A percentile compares a stretch with the other conserved stretches of the same genome.
Conservation (phyloP, 768 basidiomycete species). For the Trametes elegans region DNA sequence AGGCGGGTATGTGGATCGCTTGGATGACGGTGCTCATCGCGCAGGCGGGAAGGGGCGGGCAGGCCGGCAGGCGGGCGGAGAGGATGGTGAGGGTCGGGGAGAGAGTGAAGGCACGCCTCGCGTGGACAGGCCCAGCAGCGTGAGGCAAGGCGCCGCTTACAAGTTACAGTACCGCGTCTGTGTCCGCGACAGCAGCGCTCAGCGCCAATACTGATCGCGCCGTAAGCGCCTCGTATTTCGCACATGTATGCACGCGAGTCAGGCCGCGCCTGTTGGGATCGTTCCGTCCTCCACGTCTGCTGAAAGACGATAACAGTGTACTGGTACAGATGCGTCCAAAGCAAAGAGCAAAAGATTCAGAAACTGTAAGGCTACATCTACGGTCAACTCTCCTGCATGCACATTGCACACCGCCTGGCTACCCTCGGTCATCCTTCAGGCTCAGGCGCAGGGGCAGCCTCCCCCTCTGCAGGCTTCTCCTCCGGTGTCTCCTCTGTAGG, state of each 20-base stretch:
- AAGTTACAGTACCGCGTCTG: too few species aligned
- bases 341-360: slow-evolving; percentile 16
- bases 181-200: too few species aligned
- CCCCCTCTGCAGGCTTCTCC: background rate
- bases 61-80: background rate
- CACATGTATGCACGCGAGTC: background rate
- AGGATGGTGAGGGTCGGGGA: background rate
- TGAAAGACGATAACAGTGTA: slow-evolving; percentile 4
- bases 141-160: too few species aligned
- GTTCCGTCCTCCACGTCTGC: slow-evolving; percentile 3
- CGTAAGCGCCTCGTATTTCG: too few species aligned
- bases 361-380: slow-evolving; percentile 23
- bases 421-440: background rate
- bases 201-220: background rate
- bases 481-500: background rate
- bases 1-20: slow-evolving; percentile 64
- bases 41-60: background rate
- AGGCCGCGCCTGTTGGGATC: too few species aligned
- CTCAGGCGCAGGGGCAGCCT: background rate
- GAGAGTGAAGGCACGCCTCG: background rate
- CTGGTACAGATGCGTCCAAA: slow-evolving; percentile 20
- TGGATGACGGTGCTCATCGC: slow-evolving; percentile 59
- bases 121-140: background rate
- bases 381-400: slow-evolving; percentile 5
- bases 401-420: background rate